phyloP scores from a whole-genome alignment of 176 grass and related monocot genomes.

The Hsuehochloa calcarea region DNA sequence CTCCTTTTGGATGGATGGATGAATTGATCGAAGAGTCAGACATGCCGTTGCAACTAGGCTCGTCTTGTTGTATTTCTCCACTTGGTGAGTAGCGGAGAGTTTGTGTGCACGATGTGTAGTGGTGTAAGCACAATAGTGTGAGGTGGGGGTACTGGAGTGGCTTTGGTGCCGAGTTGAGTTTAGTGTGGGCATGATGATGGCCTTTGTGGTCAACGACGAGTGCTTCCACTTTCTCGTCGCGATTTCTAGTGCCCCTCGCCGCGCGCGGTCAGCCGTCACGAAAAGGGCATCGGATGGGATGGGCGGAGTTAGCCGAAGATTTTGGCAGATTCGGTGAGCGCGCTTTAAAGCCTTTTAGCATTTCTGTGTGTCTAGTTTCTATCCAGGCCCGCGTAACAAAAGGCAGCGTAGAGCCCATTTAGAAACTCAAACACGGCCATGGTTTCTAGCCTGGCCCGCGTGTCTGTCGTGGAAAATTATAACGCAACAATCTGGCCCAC shows the following conservation, averaged over 20 bases:
- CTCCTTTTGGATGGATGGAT: not conserved
- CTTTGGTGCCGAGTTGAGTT: not conserved
- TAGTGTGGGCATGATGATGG: not conserved
- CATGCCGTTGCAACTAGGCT: constrained; percentile 17
- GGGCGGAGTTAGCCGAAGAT: not conserved
- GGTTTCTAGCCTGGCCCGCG: too few relatives aligned
- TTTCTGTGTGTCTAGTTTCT: too few relatives aligned
- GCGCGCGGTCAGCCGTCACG: not conserved
- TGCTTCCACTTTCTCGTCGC: not conserved
- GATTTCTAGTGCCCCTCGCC: not conserved
- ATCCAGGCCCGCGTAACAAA: too few relatives aligned
- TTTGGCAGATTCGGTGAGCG: not conserved
- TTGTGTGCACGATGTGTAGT: constrained; percentile 2
- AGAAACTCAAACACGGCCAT: too few relatives aligned
- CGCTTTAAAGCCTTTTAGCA: too few relatives aligned
- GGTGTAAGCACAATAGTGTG: not conserved
- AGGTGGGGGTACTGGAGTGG: not conserved
- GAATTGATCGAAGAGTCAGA: not conserved
- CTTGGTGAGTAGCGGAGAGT: not conserved
- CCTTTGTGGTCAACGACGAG: not conserved
- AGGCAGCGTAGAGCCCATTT: too few relatives aligned
- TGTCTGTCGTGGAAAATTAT: too few relatives aligned
- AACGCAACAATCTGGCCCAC: too few relatives aligned
- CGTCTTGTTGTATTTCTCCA: not conserved
- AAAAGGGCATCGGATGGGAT: not conserved